Conservation (phyloP, 768 basidiomycete species). For the Coprinopsis sp. region DNA sequence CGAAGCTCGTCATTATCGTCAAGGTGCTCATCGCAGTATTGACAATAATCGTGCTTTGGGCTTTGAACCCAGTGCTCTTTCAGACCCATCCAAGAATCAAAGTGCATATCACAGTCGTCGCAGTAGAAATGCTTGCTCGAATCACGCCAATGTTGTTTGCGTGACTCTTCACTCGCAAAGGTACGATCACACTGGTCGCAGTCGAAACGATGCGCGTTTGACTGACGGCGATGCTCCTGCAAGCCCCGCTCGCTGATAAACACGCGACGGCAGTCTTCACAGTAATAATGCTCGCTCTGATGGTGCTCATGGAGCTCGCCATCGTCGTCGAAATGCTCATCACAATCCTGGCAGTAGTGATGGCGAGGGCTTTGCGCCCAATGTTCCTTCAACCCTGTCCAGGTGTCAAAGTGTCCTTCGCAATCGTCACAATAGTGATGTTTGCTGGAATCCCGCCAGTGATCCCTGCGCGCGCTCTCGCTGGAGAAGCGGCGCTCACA, state of each 20-base stretch:
- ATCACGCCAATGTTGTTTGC: too few species aligned
- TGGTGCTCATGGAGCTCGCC: conserved; percentile 38
- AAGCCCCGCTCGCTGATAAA: conserved; percentile 38
- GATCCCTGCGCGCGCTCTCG: too few species aligned
- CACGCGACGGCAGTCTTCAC: conserved; percentile 35
- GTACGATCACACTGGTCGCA: too few species aligned
- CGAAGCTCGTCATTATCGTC: neutral
- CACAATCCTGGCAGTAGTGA: conserved; percentile 45
- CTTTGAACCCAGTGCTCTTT: neutral
- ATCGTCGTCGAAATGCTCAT: conserved; percentile 33
- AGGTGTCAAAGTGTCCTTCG: neutral
- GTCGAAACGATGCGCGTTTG: conserved; percentile 13
- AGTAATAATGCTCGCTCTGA: conserved; percentile 36
- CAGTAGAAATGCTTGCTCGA: too few species aligned
- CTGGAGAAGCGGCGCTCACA: too few species aligned
- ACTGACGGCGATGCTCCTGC: conserved; percentile 47
- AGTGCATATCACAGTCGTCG: neutral
- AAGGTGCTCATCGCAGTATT: neutral
- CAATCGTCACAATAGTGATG: conserved; percentile 56
- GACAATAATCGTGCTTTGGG: neutral
- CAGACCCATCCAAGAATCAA: neutral
- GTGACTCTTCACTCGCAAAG: too few species aligned
- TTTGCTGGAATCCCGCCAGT: too few species aligned
- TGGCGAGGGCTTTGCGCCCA: conserved; percentile 29
- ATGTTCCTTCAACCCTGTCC: conserved; percentile 37